Percentiles rank a stretch among this genome's conserved stretches.
Conservation (phyloP, 768 basidiomycete genomes). For the Tephrocybe sp. region DNA sequence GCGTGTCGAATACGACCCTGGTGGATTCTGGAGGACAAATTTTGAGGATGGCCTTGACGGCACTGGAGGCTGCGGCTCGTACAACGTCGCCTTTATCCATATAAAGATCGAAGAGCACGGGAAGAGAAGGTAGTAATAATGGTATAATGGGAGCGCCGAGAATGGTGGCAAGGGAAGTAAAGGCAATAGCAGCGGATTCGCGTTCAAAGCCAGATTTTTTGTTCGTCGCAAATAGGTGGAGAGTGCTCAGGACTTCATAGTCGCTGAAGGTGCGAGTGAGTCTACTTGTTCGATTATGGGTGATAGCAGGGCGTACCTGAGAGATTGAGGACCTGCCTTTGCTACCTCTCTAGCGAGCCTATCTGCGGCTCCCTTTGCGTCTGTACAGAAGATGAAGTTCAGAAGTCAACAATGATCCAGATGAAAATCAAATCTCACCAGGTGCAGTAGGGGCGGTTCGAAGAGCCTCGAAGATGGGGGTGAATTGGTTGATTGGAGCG, state of each 20-base stretch:
- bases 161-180: constrained; percentile 67
- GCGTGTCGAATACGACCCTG: constrained; percentile 59
- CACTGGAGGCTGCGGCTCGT: constrained; percentile 71
- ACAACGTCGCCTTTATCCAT: constrained; percentile 96
- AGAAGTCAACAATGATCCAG: constrained; percentile 5
- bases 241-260: constrained; percentile 54
- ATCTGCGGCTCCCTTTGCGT: constrained; percentile 84
- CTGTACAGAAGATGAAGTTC: constrained; percentile 37
- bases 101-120: constrained; percentile 76
- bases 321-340: constrained; percentile 58
- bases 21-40: constrained; percentile 80
- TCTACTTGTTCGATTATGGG: too few relatives aligned
- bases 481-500: constrained; percentile 40
- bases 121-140: constrained; percentile 72
- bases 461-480: constrained; percentile 48
- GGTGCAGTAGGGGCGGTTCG: constrained; percentile 61
- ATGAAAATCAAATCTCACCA: constrained; percentile 33
- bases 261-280: constrained; percentile 41
- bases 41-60: constrained; percentile 82
- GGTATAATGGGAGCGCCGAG: constrained; percentile 73
- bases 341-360: constrained; percentile 70
- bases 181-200: constrained; percentile 81
- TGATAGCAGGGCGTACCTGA: constrained; percentile 43
- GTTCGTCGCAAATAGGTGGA: constrained; percentile 71
- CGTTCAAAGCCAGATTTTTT: constrained; percentile 88